Conservation (phyloP, 2,329 filamentous ascomycete species). For the Sclerotinia sclerotiorum region DNA sequence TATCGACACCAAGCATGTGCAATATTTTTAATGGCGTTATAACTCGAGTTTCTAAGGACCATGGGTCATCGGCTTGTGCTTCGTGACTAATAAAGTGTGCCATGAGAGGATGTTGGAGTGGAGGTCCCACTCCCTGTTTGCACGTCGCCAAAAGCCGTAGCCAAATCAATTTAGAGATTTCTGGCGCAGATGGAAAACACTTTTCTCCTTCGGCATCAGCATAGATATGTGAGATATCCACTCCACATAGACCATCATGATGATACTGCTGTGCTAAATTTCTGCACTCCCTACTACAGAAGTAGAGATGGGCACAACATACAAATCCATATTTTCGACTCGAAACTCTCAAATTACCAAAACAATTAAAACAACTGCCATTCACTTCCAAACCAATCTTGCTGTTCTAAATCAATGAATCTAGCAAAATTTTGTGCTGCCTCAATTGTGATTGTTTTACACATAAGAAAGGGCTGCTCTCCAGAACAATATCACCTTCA, state of each 20-base stretch:
- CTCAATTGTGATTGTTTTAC: not conserved
- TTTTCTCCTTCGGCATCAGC: no score
- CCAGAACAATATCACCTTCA: not conserved
- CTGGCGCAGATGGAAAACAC: not conserved
- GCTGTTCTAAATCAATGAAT: no score
- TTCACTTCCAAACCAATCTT: not conserved
- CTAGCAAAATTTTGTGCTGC: not conserved
- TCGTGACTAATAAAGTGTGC: not conserved
- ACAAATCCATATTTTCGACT: not conserved
- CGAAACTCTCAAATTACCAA: not conserved
- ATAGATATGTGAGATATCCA: constrained; percentile 10
- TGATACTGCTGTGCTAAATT: constrained; percentile 10
- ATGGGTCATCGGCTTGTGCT: not conserved
- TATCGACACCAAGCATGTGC: not conserved
- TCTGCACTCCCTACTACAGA: constrained; percentile 17
- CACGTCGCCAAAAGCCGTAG: not conserved
- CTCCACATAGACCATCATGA: constrained; percentile 14
- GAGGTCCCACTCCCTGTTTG: not conserved
- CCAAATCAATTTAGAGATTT: not conserved
- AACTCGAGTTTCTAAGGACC: not conserved
- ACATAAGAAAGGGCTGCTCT: not conserved
- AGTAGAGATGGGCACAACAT: constrained; percentile 14
- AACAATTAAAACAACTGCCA: not conserved
- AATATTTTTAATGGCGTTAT: not conserved
- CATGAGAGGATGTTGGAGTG: not conserved